Base-by-base conservation (phyloP, 495 filamentous ascomycete species). In the Schizothecium vesticola region DNA sequence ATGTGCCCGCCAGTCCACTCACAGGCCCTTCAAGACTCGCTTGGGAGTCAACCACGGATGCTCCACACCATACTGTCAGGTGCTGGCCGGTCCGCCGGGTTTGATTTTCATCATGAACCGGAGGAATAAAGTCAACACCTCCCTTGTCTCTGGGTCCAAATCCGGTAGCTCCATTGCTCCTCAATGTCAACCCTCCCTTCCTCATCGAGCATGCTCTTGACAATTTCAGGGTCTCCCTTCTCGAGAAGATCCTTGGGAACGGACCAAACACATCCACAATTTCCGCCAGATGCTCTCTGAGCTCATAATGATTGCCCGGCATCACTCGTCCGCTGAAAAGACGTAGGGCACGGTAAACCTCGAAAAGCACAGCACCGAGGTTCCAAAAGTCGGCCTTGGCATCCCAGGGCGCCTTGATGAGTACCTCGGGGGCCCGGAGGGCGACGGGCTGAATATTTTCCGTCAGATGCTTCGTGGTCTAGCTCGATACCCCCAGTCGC, bases 401-500 rank as follows among this genome's bases (percentile, higher is more conserved):
- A 61, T 71, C 72, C 75, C 76, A 77, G 21, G 73, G 71, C 2
- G 75, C 76, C 24, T 43, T 58, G 22, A 76, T 71, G 8, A 79
- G 67, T 11, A 77, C 72, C 64, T 77, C 75, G 9, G 77, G 74
- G 5, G 75, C 62, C 1, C 74, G 68, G 19, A 79, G 72, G 12
- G 67, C 51, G n/a, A 77, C 66, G 19, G 75, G 72, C 33, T 79
- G 72, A 60, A 77, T 78, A 19, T 57, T 63, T 56, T 75, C 69
- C 10, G 61, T 69, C 0, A 75, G 75, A 51, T 74, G 74, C 26
- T 72, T 70, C 0, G 24, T 43, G 4, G 65, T 64, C 65, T 65
- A 76, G 56, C 76, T 77, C 2, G 76, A 28, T 3, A 76, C 69
- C 67, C 71, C 73, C 76, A 78, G 56, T 78, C 76, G 55, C 70